Evolutionary conservation across 805 yeast genomes (phyloP), one percentile per base, ranked within the genome.

Genomic region (Saccharomycopsis sp.): DNA sequence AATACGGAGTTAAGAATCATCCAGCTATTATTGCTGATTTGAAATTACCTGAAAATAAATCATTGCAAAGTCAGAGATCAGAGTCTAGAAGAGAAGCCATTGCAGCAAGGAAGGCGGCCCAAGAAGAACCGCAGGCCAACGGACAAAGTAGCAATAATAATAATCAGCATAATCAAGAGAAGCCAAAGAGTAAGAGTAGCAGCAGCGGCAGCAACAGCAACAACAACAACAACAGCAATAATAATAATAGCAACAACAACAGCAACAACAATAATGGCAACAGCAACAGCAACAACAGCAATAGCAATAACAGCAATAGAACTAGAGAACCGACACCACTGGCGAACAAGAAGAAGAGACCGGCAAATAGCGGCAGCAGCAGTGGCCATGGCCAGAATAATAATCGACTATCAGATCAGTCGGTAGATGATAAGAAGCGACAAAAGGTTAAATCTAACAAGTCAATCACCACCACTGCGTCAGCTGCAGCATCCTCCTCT

Each of bases 21-120:
- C 96, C 97, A 1, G 96, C 97, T n/a, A 80, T 87, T 75, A 74
- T 81, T 34, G 64, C 67, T 57, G 83, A 77, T 48, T 61, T 76
- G 7, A 68, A 71, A 47, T 59, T 71, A 29, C 75, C 75, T 24
- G 68, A 68, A 14, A 71, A 63, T 44, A 65, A 79, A 54, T 75
- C 86, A 1, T 82, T 81, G 0, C 93, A 85, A 52, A 71, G 83
- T 32, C 81, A 81, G 53, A 70, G 95, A 50, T 75, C 86, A 56
- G 97, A 90, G 64, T 75, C 84, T 39, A 71, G 97, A 52, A 72
- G 97, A 48, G 97, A 89, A 57, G 96, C 97, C 6, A 70, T 89
- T 54, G 96, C 95, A 2, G 96, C 96, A 2, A 80, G 77, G 53
- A 81, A 80, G 59, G 87, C 88, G 6, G 68, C 71, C 29, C 63